These are phyloP conservation scores for Pugionium cornutum DNA, from an alignment of 345 rosid species.

Conservation along the genomic window DNA sequence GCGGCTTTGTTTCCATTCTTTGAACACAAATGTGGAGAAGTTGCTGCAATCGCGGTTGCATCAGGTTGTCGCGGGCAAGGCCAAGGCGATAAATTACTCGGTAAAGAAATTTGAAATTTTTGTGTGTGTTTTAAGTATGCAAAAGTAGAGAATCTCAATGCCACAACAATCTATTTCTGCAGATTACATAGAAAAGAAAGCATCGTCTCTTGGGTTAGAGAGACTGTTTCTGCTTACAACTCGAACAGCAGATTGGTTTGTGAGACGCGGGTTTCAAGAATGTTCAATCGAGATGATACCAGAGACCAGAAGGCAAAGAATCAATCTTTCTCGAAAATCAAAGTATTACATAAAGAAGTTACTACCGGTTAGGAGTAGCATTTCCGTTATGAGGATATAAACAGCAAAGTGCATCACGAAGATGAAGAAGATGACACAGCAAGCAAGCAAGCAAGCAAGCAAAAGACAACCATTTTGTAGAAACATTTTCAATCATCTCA, in stretches of 20 bases:
- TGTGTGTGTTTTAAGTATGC: background rate
- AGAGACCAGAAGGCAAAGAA: conserved; percentile 59
- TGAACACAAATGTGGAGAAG: conserved; percentile 85
- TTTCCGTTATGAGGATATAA: conserved; percentile 42
- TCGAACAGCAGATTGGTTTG: conserved; percentile 84
- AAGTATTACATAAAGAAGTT: conserved; percentile 81
- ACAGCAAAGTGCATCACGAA: too few species aligned
- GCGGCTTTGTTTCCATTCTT: conserved; percentile 87
- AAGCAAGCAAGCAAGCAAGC: background rate
- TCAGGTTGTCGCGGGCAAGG: conserved; percentile 94
- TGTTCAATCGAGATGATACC: conserved; percentile 71
- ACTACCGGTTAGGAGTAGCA: conserved; percentile 68
- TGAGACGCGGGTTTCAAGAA: background rate
- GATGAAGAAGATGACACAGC: background rate
- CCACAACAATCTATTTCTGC: background rate
- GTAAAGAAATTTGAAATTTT: conserved; percentile 43
- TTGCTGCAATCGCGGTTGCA: conserved; percentile 86
- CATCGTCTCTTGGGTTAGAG: conserved; percentile 72
- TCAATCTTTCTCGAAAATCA: conserved; percentile 71
- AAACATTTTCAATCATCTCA: background rate
- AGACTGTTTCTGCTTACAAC: conserved; percentile 82
- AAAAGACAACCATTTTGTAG: background rate
- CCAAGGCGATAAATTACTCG: conserved; percentile 88
- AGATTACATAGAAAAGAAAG: conserved; percentile 93
- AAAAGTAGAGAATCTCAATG: background rate